Conservation (phyloP, 2,329 filamentous ascomycete species). For the Dactylella cylindrospora region DNA sequence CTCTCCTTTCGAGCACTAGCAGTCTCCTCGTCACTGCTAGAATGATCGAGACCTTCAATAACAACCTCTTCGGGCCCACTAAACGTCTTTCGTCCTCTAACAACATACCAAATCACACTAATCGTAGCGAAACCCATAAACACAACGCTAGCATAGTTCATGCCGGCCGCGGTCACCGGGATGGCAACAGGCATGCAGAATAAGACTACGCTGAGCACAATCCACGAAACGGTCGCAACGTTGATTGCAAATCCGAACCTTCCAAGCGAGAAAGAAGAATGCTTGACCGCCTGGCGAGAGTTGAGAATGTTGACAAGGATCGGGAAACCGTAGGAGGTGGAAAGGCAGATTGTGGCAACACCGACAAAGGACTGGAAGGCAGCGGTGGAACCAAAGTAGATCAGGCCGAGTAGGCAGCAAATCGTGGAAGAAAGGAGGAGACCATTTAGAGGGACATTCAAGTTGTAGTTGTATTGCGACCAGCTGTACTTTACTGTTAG, state of each 20-base stretch:
- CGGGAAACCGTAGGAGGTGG: slow-evolving; percentile 72
- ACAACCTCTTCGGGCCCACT: slow-evolving; percentile 57
- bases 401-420: slow-evolving; percentile 71
- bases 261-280: slow-evolving; percentile 69
- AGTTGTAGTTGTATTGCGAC: slow-evolving; percentile 64
- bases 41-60: slow-evolving; percentile 14
- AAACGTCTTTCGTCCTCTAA: slow-evolving; percentile 65
- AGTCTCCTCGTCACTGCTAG: slow-evolving; percentile 9
- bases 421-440: slow-evolving; percentile 68
- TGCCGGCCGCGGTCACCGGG: slow-evolving; percentile 60
- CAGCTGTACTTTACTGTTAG: slow-evolving; percentile 53
- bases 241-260: slow-evolving; percentile 70
- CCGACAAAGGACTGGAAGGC: slow-evolving; percentile 80
- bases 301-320: slow-evolving; percentile 71
- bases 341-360: slow-evolving; percentile 76
- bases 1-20: not conserved
- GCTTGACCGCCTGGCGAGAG: slow-evolving; percentile 65
- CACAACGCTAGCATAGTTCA: slow-evolving; percentile 70
- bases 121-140: slow-evolving; percentile 65
- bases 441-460: slow-evolving; percentile 71
- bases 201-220: slow-evolving; percentile 67
- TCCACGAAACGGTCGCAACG: slow-evolving; percentile 68
- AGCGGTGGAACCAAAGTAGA: slow-evolving; percentile 70
- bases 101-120: slow-evolving; percentile 65
- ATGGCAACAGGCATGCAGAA: slow-evolving; percentile 73